phyloP scores from a whole-genome alignment of 148 eudicot species.

The Persicaria tinctoria region DNA sequence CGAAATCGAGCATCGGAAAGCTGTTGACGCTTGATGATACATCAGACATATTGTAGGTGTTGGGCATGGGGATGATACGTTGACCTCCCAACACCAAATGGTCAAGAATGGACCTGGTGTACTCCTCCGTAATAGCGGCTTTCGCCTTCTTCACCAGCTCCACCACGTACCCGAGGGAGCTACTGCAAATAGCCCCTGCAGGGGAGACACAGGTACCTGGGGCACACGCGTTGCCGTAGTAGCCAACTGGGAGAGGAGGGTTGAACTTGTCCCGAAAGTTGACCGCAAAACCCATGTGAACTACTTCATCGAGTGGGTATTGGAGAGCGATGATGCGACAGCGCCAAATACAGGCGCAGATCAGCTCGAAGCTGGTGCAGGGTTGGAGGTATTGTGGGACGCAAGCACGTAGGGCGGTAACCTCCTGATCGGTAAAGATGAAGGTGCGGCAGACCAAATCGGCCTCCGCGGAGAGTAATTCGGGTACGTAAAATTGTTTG shows the following conservation, averaged over 20 bases:
- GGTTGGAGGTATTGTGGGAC: not conserved
- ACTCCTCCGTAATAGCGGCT: slow-evolving; percentile 20
- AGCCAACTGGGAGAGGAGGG: slow-evolving; percentile 33
- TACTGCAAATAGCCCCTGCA: slow-evolving; percentile 18
- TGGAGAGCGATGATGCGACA: slow-evolving; percentile 8
- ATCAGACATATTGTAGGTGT: slow-evolving; percentile 29
- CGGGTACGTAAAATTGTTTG: not conserved
- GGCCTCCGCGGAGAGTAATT: not conserved
- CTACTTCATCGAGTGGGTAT: slow-evolving; percentile 20
- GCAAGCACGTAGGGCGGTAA: not conserved
- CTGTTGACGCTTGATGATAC: slow-evolving; percentile 14
- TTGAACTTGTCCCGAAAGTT: slow-evolving; percentile 18
- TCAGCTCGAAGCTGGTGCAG: slow-evolving; percentile 25
- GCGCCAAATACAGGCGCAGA: slow-evolving; percentile 39
- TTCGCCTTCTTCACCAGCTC: slow-evolving; percentile 32
- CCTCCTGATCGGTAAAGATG: not conserved
- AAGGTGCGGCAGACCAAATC: not conserved
- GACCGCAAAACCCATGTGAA: slow-evolving; percentile 19
- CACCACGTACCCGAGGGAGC: slow-evolving; percentile 34
- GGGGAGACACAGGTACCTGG: slow-evolving; percentile 22
- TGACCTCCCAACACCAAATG: slow-evolving; percentile 27
- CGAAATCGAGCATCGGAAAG: slow-evolving; percentile 25
- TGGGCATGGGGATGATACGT: slow-evolving; percentile 19
- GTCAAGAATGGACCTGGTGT: slow-evolving; percentile 30
- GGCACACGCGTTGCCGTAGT: slow-evolving; percentile 34